These are phyloP conservation scores for Amphicarpaea edgeworthii DNA, from an alignment of 306 rosid species.

Conservation along the genomic window DNA sequence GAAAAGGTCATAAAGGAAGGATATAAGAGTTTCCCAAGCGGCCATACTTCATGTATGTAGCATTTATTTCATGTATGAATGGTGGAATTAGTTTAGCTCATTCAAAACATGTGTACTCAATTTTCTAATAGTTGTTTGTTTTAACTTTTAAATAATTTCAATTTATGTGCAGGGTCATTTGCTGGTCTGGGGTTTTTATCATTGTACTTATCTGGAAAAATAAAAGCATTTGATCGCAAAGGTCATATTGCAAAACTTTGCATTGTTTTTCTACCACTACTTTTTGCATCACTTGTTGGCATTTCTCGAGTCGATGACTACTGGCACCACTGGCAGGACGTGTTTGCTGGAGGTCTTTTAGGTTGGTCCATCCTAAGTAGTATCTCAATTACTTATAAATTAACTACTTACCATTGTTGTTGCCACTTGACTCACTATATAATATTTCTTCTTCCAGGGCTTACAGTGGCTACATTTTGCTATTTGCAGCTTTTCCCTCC, in stretches of 20 bases:
- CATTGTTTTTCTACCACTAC: conserved; percentile 74
- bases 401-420: conserved; percentile 21
- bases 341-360: conserved; percentile 84
- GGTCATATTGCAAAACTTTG: conserved; percentile 88
- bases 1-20: conserved; percentile 77
- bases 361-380: conserved; percentile 62
- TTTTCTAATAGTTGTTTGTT: conserved; percentile 2
- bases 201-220: conserved; percentile 80
- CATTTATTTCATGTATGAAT: conserved; percentile 28
- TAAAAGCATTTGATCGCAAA: conserved; percentile 69
- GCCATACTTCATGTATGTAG: conserved; percentile 85
- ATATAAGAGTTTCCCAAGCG: conserved; percentile 95
- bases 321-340: conserved; percentile 98
- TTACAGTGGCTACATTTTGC: conserved; percentile 74
- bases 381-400: conserved; percentile 12
- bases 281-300: conserved; percentile 86
- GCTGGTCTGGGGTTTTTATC: conserved; percentile 86
- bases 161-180: conserved; percentile 81
- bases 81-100: conserved; percentile 25
- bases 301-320: conserved; percentile 89
- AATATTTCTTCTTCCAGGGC: conserved; percentile 60
- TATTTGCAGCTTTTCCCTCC: conserved; percentile 93
- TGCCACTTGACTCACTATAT: conserved; percentile 24
- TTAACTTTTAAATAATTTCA: conserved; percentile 39
- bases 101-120: background rate